phyloP scores from a whole-genome alignment of 495 filamentous ascomycete species.

The Amniculicola lignicola region DNA sequence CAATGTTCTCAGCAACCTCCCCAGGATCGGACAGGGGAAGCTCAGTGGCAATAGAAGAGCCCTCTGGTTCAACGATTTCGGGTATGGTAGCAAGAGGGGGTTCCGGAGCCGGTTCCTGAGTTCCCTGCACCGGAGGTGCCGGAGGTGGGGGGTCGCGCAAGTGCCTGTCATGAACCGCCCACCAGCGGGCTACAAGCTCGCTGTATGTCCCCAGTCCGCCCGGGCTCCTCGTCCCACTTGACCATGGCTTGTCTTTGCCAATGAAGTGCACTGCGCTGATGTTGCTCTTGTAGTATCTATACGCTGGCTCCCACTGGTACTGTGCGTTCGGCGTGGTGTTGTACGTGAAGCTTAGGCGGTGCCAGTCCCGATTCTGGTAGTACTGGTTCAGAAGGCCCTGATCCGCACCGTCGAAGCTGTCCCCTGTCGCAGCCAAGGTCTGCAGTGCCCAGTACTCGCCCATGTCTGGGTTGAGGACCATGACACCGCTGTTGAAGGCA shows the following conservation, averaged over 20 bases:
- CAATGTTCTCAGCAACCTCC: slow-evolving; percentile 41
- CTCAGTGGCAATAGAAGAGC: slow-evolving; percentile 34
- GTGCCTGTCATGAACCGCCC: slow-evolving; percentile 86
- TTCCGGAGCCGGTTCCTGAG: slow-evolving; percentile 27
- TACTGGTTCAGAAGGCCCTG: slow-evolving; percentile 95
- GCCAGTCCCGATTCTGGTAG: slow-evolving; percentile 69
- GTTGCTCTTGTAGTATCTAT: slow-evolving; percentile 81
- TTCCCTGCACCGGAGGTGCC: background rate
- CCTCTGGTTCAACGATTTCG: slow-evolving; percentile 24
- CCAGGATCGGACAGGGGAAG: slow-evolving; percentile 41
- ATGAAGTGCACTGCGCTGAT: slow-evolving; percentile 94
- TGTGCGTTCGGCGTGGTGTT: slow-evolving; percentile 93
- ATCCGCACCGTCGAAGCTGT: slow-evolving; percentile 96
- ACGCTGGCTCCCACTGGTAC: slow-evolving; percentile 94
- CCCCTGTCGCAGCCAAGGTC: slow-evolving; percentile 76
- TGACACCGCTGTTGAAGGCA: slow-evolving; percentile 94
- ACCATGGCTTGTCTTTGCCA: slow-evolving; percentile 87
- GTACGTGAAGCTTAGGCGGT: slow-evolving; percentile 89
- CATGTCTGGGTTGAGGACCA: slow-evolving; percentile 84
- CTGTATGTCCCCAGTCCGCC: slow-evolving; percentile 66
- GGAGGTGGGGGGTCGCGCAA: slow-evolving; percentile 51
- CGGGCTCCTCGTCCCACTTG: slow-evolving; percentile 52
- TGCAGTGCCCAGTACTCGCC: slow-evolving; percentile 81
- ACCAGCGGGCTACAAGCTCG: slow-evolving; percentile 80
- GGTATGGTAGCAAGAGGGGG: slow-evolving; percentile 12